These are phyloP conservation scores for Phytophthora lateralis DNA, from an alignment of 352 stramenopile species.

Conservation along the genomic window DNA sequence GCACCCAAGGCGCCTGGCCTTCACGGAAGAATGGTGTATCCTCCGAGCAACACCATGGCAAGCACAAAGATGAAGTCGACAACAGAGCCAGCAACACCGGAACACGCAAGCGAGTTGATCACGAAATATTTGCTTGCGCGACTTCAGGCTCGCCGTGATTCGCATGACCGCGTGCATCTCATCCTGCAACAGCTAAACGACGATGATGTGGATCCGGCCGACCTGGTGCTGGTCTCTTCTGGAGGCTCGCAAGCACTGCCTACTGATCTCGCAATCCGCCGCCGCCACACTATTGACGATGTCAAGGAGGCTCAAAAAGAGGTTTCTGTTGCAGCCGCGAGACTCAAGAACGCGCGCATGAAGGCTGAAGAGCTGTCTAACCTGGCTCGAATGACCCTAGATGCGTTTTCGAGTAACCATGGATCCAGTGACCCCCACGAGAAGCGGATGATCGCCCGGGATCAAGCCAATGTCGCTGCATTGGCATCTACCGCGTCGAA, in stretches of 20 bases:
- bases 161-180: conserved; percentile 48
- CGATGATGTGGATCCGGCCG: conserved; percentile 59
- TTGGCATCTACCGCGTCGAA: conserved; percentile 33
- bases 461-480: conserved; percentile 18
- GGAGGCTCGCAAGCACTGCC: conserved; percentile 29
- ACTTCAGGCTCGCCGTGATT: conserved; percentile 66
- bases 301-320: conserved; percentile 79
- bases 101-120: conserved; percentile 45
- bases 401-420: conserved; percentile 55
- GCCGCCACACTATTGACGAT: conserved; percentile 83
- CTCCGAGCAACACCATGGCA: conserved; percentile 8
- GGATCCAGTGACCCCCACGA: conserved; percentile 6
- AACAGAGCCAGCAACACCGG: conserved; percentile 13
- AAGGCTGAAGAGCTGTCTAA: conserved; percentile 80
- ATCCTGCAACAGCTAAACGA: conserved; percentile 75
- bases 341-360: conserved; percentile 75
- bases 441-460: conserved; percentile 4
- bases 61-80: conserved; percentile 18
- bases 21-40: conserved; percentile 23
- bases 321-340: conserved; percentile 61
- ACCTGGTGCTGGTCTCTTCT: conserved; percentile 37
- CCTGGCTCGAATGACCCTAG: conserved; percentile 68
- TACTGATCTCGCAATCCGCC: conserved; percentile 60
- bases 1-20: conserved; percentile 18
- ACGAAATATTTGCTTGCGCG: conserved; percentile 78